Conservation (phyloP, 2,329 filamentous ascomycete genomes). For the Piedraia hortae region DNA sequence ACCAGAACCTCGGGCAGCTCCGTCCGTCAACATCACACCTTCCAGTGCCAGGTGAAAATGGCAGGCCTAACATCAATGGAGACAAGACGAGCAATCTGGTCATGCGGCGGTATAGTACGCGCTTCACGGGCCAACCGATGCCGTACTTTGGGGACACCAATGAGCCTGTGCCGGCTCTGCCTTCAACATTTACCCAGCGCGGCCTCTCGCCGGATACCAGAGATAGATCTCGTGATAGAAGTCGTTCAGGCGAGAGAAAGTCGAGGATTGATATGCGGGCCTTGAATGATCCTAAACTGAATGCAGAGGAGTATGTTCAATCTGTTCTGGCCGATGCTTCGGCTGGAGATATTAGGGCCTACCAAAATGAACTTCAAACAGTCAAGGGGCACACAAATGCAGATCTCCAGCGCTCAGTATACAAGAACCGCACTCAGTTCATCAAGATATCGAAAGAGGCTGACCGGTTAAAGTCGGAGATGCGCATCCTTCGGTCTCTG, state of each 20-base stretch:
- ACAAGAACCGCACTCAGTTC: conserved; percentile 91
- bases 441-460: conserved; percentile 99
- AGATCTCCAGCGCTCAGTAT: conserved; percentile 82
- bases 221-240: conserved; percentile 5
- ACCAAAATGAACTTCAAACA: conserved; percentile 46
- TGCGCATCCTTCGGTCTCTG: conserved; percentile 66
- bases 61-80: conserved; percentile 11
- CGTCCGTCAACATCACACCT: conserved; percentile 3
- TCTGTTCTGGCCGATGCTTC: conserved; percentile 54
- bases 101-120: conserved; percentile 78
- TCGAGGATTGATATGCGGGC: conserved; percentile 50
- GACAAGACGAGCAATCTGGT: conserved; percentile 50
- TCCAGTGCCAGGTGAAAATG: conserved; percentile 3
- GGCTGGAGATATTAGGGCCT: conserved; percentile 63
- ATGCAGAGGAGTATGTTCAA: conserved; percentile 40
- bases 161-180: conserved; percentile 31
- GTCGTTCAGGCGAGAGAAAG: conserved; percentile 21
- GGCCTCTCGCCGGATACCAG: neutral
- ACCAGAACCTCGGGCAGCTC: conserved; percentile 4
- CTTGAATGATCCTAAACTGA: conserved; percentile 51
- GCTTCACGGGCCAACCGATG: conserved; percentile 42
- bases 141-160: conserved; percentile 41
- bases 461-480: conserved; percentile 87
- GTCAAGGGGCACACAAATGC: conserved; percentile 51
- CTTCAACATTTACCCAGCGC: conserved; percentile 25